A percentile compares a stretch with the other conserved stretches of the same genome.
Evolutionary conservation across 306 rosid species (phyloP).

Genomic region (Benincasa hispida): DNA sequence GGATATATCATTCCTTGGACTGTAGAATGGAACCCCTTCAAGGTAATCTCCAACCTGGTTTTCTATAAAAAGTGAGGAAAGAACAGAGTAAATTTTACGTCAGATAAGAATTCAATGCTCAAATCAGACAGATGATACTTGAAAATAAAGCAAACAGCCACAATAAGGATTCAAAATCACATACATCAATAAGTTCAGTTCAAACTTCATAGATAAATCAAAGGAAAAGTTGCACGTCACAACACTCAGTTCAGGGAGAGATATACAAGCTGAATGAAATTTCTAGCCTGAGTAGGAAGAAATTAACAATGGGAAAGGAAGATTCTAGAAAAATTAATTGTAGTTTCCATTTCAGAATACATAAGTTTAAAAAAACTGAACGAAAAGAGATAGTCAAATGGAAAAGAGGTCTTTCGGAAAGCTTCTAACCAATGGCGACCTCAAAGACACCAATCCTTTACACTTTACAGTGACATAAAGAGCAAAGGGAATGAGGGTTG

Average conservation of each 20-base stretch:
- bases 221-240: background rate
- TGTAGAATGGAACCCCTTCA: constrained; percentile 83
- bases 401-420: constrained; percentile 3
- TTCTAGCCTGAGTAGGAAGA: background rate
- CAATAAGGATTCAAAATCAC: background rate
- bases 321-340: background rate
- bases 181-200: background rate
- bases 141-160: background rate
- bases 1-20: constrained; percentile 66
- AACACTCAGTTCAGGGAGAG: background rate
- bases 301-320: background rate
- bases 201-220: background rate
- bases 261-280: background rate
- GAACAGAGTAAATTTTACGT: constrained; percentile 9
- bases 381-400: background rate
- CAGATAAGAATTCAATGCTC: background rate
- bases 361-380: background rate
- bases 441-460: background rate
- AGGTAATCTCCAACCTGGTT: constrained; percentile 65
- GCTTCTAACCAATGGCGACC: background rate
- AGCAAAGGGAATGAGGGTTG: background rate
- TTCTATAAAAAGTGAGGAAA: constrained; percentile 30
- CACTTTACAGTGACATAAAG: background rate
- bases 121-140: background rate
- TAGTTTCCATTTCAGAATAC: background rate